Percentiles rank a stretch among this genome's conserved stretches.
Evolutionary conservation across 2,329 filamentous ascomycete genomes (phyloP).

Genomic region (Xylariales sp.): DNA sequence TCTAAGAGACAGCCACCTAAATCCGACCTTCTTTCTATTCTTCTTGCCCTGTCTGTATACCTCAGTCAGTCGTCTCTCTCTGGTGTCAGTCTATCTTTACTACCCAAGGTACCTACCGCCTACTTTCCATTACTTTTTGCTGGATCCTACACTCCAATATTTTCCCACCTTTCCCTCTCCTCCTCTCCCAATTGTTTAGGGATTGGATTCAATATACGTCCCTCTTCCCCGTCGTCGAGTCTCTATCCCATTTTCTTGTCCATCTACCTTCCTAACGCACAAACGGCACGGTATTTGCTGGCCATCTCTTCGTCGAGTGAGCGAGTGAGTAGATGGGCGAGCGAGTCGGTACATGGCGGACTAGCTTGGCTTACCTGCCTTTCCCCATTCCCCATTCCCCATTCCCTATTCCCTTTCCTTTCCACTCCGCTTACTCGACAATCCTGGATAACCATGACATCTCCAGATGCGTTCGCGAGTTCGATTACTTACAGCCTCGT

Average conservation of each 20-base stretch:
- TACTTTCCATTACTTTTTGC: slow-evolving; percentile 25
- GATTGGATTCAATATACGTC: slow-evolving; percentile 27
- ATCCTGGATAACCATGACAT: slow-evolving; percentile 1
- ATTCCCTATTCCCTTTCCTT: background rate
- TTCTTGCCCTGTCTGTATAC: slow-evolving; percentile 19
- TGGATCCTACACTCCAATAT: slow-evolving; percentile 30
- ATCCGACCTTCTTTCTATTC: slow-evolving; percentile 28
- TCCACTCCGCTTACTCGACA: slow-evolving; percentile 12
- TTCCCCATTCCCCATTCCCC: background rate
- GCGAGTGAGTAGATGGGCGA: slow-evolving; percentile 7
- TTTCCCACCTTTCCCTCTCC: slow-evolving; percentile 28
- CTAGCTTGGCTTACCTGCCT: slow-evolving; percentile 11
- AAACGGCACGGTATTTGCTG: slow-evolving; percentile 19
- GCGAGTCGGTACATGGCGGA: background rate
- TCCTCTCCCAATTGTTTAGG: slow-evolving; percentile 18
- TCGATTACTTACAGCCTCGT: slow-evolving; percentile 10
- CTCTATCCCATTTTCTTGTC: slow-evolving; percentile 13
- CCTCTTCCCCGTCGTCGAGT: slow-evolving; percentile 22
- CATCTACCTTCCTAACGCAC: slow-evolving; percentile 5
- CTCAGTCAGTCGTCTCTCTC: slow-evolving; percentile 4
- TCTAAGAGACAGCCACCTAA: slow-evolving; percentile 19
- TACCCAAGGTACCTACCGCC: slow-evolving; percentile 17
- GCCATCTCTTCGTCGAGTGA: slow-evolving; percentile 29
- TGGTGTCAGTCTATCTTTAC: slow-evolving; percentile 18
- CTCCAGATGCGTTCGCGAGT: slow-evolving; percentile 17